These are phyloP conservation scores for Trypanosoma lewisi DNA, from an alignment of 208 protist genomes.

Conservation along the genomic window DNA sequence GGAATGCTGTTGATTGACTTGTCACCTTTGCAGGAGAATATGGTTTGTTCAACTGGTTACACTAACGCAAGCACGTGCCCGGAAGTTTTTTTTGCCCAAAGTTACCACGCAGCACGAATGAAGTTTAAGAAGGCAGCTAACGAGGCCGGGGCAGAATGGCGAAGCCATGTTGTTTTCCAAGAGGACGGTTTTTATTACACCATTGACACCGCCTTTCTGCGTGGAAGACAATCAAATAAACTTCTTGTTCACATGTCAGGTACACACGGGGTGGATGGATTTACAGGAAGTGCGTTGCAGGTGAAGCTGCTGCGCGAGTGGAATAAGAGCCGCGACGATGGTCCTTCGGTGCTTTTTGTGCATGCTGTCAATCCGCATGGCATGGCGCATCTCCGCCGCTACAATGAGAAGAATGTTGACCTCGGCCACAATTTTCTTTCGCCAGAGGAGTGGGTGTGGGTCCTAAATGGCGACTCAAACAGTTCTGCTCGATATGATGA, in stretches of 20 bases:
- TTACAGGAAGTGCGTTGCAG: conserved; percentile 81
- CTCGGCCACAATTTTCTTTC: conserved; percentile 82
- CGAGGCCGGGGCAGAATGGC: conserved; percentile 39
- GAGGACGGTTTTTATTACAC: conserved; percentile 61
- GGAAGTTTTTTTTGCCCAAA: conserved; percentile 64
- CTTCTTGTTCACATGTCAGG: conserved; percentile 81
- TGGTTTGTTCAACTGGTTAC: conserved; percentile 54
- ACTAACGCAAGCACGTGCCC: conserved; percentile 54
- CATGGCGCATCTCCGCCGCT: conserved; percentile 72
- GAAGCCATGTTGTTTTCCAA: conserved; percentile 46
- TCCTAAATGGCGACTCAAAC: conserved; percentile 39
- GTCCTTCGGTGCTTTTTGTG: conserved; percentile 79
- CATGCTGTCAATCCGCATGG: conserved; percentile 88
- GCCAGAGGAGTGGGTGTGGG: conserved; percentile 45
- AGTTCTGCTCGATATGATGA: conserved; percentile 50
- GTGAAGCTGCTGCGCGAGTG: conserved; percentile 64
- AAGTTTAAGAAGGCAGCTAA: conserved; percentile 74
- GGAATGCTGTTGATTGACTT: conserved; percentile 79
- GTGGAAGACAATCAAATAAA: conserved; percentile 37
- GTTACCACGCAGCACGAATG: conserved; percentile 59
- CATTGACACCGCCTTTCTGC: conserved; percentile 77
- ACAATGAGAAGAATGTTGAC: conserved; percentile 88
- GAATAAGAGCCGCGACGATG: conserved; percentile 42
- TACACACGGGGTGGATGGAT: conserved; percentile 83
- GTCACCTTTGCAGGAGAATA: conserved; percentile 70